A percentile compares a stretch with the other conserved stretches of the same genome.
Conservation (phyloP, 352 stramenopile genomes). For the Phytophthora melonis region DNA sequence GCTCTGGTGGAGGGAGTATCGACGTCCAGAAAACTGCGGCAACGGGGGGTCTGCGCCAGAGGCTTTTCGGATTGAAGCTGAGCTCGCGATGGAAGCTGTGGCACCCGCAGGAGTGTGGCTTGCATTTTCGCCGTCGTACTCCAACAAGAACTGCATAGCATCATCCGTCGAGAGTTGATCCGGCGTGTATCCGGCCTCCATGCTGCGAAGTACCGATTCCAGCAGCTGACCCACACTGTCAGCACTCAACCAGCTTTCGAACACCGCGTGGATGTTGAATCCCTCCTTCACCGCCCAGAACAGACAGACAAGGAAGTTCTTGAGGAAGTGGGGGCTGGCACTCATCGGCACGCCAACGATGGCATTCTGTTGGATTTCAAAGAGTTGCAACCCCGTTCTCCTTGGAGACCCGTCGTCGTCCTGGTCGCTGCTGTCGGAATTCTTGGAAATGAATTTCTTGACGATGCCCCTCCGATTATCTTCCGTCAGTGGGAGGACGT, state of each 20-base stretch:
- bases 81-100: slow-evolving; percentile 13
- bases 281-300: slow-evolving; percentile 76
- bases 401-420: not conserved
- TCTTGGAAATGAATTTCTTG: slow-evolving; percentile 67
- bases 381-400: slow-evolving; percentile 59
- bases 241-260: slow-evolving; percentile 69
- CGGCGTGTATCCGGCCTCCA: slow-evolving; percentile 72
- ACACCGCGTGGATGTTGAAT: slow-evolving; percentile 76
- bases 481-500: slow-evolving; percentile 63
- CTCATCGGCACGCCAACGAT: slow-evolving; percentile 65
- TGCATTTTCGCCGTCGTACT: slow-evolving; percentile 40
- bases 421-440: slow-evolving; percentile 28
- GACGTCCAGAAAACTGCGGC: slow-evolving; percentile 17
- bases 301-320: slow-evolving; percentile 65
- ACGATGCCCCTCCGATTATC: slow-evolving; percentile 70
- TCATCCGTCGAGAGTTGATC: slow-evolving; percentile 53
- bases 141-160: slow-evolving; percentile 69
- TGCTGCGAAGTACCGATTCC: slow-evolving; percentile 70
- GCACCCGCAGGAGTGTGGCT: not conserved
- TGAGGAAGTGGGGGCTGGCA: slow-evolving; percentile 69
- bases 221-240: slow-evolving; percentile 66
- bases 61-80: slow-evolving; percentile 13
- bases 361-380: slow-evolving; percentile 82
- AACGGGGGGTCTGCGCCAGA: slow-evolving; percentile 5
- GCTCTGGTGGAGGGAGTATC: slow-evolving; percentile 8